Evolutionary conservation across 2,329 filamentous ascomycete genomes (phyloP).

Genomic region (Sporothrix dimorphospora): DNA sequence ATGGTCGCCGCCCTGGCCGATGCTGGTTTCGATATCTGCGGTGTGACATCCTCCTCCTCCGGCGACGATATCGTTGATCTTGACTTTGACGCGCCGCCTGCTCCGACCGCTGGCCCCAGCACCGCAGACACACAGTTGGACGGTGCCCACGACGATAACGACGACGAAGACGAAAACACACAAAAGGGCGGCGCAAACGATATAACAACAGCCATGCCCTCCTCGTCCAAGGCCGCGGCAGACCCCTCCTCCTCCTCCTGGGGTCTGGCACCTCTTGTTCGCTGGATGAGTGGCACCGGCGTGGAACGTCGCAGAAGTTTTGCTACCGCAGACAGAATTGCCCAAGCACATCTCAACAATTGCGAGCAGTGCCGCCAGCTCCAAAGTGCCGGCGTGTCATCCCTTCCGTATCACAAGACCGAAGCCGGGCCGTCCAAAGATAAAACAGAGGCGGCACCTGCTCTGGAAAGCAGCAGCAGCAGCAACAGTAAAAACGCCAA

Average conservation of each 20-base stretch:
- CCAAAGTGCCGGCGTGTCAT: constrained; percentile 17
- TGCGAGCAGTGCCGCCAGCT: constrained; percentile 49
- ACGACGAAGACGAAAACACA: constrained; percentile 21
- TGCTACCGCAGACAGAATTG: constrained; percentile 20
- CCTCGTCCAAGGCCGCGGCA: background rate
- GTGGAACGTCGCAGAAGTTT: background rate
- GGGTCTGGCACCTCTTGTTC: constrained; percentile 31
- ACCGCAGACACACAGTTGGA: background rate
- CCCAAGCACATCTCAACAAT: constrained; percentile 47
- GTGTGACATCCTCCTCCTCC: constrained; percentile 44
- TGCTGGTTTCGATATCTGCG: constrained; percentile 63
- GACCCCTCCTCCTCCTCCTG: constrained; percentile 19
- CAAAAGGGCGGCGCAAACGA: constrained; percentile 22
- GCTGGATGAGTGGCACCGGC: constrained; percentile 30
- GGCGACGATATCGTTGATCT: constrained; percentile 35
- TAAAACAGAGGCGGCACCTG: background rate
- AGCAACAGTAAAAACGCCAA: background rate
- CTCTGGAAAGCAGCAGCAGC: background rate
- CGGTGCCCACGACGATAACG: background rate
- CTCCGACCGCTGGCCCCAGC: background rate
- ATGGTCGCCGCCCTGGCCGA: constrained; percentile 55
- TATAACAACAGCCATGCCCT: background rate
- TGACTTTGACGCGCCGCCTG: background rate
- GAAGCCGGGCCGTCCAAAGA: background rate
- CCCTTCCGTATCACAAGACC: constrained; percentile 20